Evolutionary conservation across 2,329 filamentous ascomycete species (phyloP), one percentile per base, ranked within the genome.

Genomic region (Stagonosporopsis rhizophila): DNA sequence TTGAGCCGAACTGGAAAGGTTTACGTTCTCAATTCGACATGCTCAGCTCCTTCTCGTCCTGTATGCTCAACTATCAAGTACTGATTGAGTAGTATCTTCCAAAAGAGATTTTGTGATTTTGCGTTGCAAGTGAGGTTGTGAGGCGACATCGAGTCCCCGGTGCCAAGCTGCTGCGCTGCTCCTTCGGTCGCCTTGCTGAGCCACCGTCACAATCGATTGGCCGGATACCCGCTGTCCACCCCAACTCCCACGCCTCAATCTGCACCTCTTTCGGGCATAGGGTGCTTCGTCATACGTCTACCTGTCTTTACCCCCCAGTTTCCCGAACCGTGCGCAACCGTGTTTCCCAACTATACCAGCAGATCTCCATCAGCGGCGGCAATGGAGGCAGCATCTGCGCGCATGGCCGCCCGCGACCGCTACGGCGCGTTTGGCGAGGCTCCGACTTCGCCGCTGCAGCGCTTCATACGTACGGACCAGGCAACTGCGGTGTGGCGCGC

Each of bases 331-430:
- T 56, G 53, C 53, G 53, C 53, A 56, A 52, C 47, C 53, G 53
- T 56, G 53, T 56, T 56, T 52, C 53, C 53, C 53, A 56, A 56
- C 47, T 56, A 56, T 30, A 34, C 53, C 47, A 52, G 53, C 53
- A 56, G 53, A 56, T 42, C 53, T 56, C 55, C 55, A 52, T 51
- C 52, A 35, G 66, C 67, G 59, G 64, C 62, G 64, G 53, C 57
- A 62, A 75, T 98, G 94, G 94, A 98, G 86, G 94, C 95, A 75
- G 89, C 93, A 75, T 96, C 93, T 75, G 93, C 93, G 79, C 89
- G 95, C 75, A 96, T 96, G 83, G 95, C 94, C 73, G 90, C 93
- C 71, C 88, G 94, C 80, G 94, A 97, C 82, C 92, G 93, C 78
- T 98, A 95, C 85, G 87, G 88, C 79, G 89, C 89, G 75, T 89